Evolutionary conservation across 768 basidiomycete species (phyloP), one percentile per base, ranked within the genome.

Genomic region (Termitomyces sp.): DNA sequence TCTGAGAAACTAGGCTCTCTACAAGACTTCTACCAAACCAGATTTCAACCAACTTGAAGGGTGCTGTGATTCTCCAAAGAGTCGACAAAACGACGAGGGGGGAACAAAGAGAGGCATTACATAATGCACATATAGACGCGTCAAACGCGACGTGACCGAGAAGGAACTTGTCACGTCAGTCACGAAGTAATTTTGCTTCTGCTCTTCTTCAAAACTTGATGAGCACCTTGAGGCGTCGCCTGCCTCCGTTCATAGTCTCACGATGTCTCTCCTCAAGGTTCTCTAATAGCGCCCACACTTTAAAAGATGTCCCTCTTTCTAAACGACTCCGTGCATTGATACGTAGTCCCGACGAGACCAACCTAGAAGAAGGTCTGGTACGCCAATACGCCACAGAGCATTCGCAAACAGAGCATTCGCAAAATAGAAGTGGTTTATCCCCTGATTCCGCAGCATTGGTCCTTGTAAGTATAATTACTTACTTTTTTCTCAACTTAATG

Each of bases 181-280:
- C 49, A 58, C 57, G n/a, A 59, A 43, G 51, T 50, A 59, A 51
- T 56, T 60, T 56, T 60, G 6, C 37, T 62, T 20, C 38, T 59
- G 29, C 46, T 59, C 47, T 15, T 42, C 20, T 25, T 25, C 25
- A 25, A 25, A 42, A 48, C 45, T 51, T 52, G 60, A 61, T 61
- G 56, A 57, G 56, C 8, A 61, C 15, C 25, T 20, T 56, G 42
- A 20, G 54, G 7, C 37, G 40, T 25, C 48, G 49, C 31, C 43
- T 56, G 36, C 60, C 53, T n/a, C 14, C 25, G 11, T 15, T 31
- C 29, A 7, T n/a, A 29, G 20, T 55, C n/a, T 38, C 49, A 6
- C 46, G 42, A 52, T 57, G 56, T 36, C 10, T 57, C 14, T 57
- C 47, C 25, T 51, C 42, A 11, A 12, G 25, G 3, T 17, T n/a